Percentiles rank a stretch among this genome's conserved stretches.
These are phyloP conservation scores for Tanozyma kutaoensis DNA, from an alignment of 805 yeast species.

Conservation along the genomic window DNA sequence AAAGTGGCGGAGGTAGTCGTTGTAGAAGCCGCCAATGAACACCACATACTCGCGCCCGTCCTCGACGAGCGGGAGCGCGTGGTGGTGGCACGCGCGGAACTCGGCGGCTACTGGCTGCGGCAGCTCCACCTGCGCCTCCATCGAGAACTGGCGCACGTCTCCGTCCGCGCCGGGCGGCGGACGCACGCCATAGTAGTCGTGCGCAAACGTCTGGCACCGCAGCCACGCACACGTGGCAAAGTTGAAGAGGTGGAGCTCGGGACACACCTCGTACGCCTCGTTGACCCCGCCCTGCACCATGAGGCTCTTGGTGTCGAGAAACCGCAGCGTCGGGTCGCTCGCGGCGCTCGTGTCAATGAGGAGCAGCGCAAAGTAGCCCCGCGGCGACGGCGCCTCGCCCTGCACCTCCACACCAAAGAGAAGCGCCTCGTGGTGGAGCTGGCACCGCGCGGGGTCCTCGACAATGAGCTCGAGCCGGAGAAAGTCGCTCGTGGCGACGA, in stretches of 20 bases:
- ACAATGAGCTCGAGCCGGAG: constrained; percentile 20
- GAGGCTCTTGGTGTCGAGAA: constrained; percentile 15
- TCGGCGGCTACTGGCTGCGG: constrained; percentile 25
- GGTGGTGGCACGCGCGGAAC: constrained; percentile 27
- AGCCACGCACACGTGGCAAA: constrained; percentile 23
- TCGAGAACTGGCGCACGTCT: constrained; percentile 7
- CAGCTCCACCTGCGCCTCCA: constrained; percentile 12
- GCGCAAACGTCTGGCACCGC: constrained; percentile 16
- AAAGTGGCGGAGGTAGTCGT: constrained; percentile 20
- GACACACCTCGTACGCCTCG: constrained; percentile 13
- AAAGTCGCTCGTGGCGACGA: constrained; percentile 19
- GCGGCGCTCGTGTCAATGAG: constrained; percentile 9
- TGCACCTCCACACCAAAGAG: constrained; percentile 4
- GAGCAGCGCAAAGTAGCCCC: constrained; percentile 25
- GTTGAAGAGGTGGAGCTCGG: constrained; percentile 19
- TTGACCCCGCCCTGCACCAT: constrained; percentile 29
- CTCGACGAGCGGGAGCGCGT: constrained; percentile 17
- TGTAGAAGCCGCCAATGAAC: constrained; percentile 25
- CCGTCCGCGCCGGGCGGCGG: constrained; percentile 19
- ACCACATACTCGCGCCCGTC: constrained; percentile 21
- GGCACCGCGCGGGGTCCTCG: constrained; percentile 5
- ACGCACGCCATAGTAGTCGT: constrained; percentile 18
- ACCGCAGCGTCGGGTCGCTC: constrained; percentile 1
- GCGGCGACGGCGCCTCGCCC: constrained; percentile 17
- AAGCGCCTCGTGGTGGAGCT: constrained; percentile 11